Percentiles rank a stretch among this genome's conserved stretches.
phyloP scores from a whole-genome alignment of 805 yeast species.

The Kregervanrija delftensis region DNA sequence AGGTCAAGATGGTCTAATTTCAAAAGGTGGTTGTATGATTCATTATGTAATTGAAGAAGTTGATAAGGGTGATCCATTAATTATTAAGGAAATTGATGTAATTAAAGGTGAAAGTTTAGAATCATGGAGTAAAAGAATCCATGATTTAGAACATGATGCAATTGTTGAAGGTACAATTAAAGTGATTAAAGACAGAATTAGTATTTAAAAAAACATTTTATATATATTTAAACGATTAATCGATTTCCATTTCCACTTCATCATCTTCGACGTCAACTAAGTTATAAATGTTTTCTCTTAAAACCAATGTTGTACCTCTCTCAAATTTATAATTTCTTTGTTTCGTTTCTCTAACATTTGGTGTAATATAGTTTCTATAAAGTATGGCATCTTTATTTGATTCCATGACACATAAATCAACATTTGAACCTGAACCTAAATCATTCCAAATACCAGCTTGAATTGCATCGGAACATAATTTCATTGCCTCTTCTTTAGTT shows the following conservation, averaged over 20 bases:
- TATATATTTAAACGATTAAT: not conserved
- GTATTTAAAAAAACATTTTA: not conserved
- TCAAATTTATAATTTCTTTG: constrained; percentile 77
- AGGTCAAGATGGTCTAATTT: constrained; percentile 75
- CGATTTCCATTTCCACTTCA: constrained; percentile 30
- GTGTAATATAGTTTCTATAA: constrained; percentile 81
- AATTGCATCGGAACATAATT: constrained; percentile 85
- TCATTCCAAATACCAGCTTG: constrained; percentile 99
- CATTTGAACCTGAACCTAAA: constrained; percentile 97
- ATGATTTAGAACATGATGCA: constrained; percentile 77
- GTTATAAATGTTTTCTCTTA: constrained; percentile 59
- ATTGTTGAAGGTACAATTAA: constrained; percentile 85
- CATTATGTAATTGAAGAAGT: constrained; percentile 96
- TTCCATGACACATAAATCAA: constrained; percentile 96
- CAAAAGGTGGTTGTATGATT: constrained; percentile 89
- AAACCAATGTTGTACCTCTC: constrained; percentile 89
- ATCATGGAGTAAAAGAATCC: constrained; percentile 76
- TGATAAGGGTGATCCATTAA: constrained; percentile 84
- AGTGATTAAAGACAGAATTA: constrained; percentile 36
- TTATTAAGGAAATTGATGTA: constrained; percentile 73
- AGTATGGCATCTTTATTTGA: constrained; percentile 81
- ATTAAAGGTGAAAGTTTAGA: constrained; percentile 70
- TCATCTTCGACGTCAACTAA: constrained; percentile 66
- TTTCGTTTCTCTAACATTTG: constrained; percentile 81
- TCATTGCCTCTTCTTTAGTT: constrained; percentile 85